Conservation (phyloP, 179 eudicot genomes). For the Silene noctiflora region DNA sequence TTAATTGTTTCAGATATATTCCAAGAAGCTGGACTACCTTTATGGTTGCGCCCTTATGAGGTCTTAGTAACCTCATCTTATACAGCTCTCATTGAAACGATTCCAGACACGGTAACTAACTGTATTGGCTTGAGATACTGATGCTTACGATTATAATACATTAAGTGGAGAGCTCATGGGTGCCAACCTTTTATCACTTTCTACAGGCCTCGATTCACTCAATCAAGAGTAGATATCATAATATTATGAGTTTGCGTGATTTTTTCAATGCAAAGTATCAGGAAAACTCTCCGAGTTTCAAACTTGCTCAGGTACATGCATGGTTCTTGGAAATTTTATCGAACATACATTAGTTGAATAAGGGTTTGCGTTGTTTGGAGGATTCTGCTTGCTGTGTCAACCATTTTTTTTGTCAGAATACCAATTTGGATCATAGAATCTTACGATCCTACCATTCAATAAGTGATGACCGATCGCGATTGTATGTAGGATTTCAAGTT, state of each 20-base stretch:
- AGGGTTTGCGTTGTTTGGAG: conserved; percentile 1
- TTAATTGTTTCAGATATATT: conserved; percentile 63
- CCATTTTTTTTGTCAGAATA: not conserved
- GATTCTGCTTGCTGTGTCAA: not conserved
- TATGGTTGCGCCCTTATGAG: conserved; percentile 98
- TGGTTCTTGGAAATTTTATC: not conserved
- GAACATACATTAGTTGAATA: not conserved
- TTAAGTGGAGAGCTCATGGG: not conserved
- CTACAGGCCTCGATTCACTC: conserved; percentile 92
- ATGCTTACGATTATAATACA: not conserved
- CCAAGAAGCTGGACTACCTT: conserved; percentile 99
- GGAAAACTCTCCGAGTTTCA: conserved; percentile 86
- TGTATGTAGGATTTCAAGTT: not conserved
- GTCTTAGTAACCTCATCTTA: conserved; percentile 95
- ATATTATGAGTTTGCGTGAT: conserved; percentile 79
- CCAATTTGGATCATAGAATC: not conserved
- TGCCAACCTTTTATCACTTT: conserved; percentile 14
- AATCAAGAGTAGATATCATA: conserved; percentile 83
- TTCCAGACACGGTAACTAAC: conserved; percentile 85
- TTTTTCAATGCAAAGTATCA: conserved; percentile 88
- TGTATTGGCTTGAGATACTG: not conserved
- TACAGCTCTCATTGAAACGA: conserved; percentile 96
- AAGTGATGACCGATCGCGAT: not conserved
- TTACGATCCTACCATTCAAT: not conserved
- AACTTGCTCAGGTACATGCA: conserved; percentile 76